These are phyloP conservation scores for Lodderomyces theae DNA, from an alignment of 1,139 yeast genomes.

Conservation along the genomic window DNA sequence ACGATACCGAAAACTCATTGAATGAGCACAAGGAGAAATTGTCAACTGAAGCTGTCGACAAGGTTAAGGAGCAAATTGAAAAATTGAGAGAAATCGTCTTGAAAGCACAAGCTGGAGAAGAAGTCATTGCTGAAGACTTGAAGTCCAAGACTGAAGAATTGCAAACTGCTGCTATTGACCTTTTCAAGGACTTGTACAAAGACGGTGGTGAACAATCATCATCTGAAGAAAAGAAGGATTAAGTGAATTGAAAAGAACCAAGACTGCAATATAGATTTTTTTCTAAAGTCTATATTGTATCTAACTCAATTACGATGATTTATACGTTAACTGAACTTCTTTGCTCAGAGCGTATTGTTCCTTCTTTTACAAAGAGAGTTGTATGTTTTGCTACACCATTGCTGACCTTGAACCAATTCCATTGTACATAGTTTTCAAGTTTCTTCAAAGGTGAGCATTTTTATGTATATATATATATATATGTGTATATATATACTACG, in stretches of 20 bases:
- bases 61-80: conserved; percentile 73
- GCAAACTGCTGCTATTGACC: conserved; percentile 87
- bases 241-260: neutral
- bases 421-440: conserved; percentile 1
- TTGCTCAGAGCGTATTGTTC: neutral
- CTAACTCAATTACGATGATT: conserved; percentile 1
- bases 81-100: conserved; percentile 87
- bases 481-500: neutral
- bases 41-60: conserved; percentile 82
- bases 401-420: neutral
- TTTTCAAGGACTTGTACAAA: conserved; percentile 96
- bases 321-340: neutral
- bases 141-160: conserved; percentile 93
- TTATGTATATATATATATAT: neutral
- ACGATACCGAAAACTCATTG: conserved; percentile 93
- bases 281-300: neutral
- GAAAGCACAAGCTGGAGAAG: conserved; percentile 92
- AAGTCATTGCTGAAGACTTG: conserved; percentile 77
- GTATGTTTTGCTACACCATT: too few relatives aligned
- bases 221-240: conserved; percentile 12
- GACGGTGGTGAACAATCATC: conserved; percentile 26
- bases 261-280: neutral
- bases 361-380: neutral
- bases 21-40: conserved; percentile 93
- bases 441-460: conserved; percentile 1